Evolutionary conservation across 441 rosid species (phyloP).

Genomic region (Adansonia rubrostipa): DNA sequence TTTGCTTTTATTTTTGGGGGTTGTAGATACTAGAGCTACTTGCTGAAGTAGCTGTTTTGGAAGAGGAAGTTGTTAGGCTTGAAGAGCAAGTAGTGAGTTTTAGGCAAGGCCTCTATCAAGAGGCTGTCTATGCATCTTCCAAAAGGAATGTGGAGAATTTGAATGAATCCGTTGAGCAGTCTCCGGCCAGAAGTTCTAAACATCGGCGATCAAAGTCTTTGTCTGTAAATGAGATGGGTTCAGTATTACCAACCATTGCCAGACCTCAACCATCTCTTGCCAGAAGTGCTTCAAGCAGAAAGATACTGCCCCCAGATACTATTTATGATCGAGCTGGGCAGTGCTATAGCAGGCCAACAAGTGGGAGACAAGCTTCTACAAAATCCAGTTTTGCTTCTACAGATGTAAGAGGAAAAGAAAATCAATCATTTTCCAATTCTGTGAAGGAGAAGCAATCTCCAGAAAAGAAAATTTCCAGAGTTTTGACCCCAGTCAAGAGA

Average conservation of each 20-base stretch:
- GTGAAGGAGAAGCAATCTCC: constrained; percentile 68
- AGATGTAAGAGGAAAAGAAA: constrained; percentile 76
- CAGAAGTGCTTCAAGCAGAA: constrained; percentile 71
- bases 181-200: constrained; percentile 54
- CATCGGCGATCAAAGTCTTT: constrained; percentile 77
- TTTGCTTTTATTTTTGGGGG: constrained; percentile 24
- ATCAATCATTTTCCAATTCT: constrained; percentile 50
- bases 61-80: constrained; percentile 91
- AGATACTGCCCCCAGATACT: constrained; percentile 48
- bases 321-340: constrained; percentile 39
- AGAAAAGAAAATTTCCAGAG: constrained; percentile 54
- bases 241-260: constrained; percentile 39
- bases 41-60: constrained; percentile 95
- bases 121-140: constrained; percentile 72
- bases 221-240: constrained; percentile 62
- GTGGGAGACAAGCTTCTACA: constrained; percentile 50
- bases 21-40: constrained; percentile 83
- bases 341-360: constrained; percentile 35
- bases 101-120: constrained; percentile 83
- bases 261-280: constrained; percentile 59
- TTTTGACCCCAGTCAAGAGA: constrained; percentile 60
- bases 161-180: constrained; percentile 46
- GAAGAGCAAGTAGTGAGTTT: constrained; percentile 91
- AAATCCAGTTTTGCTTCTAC: constrained; percentile 47
- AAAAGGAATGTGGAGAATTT: constrained; percentile 63